phyloP scores from a whole-genome alignment of 1,284 basidiomycete genomes.

The Irpex rosettiformis region DNA sequence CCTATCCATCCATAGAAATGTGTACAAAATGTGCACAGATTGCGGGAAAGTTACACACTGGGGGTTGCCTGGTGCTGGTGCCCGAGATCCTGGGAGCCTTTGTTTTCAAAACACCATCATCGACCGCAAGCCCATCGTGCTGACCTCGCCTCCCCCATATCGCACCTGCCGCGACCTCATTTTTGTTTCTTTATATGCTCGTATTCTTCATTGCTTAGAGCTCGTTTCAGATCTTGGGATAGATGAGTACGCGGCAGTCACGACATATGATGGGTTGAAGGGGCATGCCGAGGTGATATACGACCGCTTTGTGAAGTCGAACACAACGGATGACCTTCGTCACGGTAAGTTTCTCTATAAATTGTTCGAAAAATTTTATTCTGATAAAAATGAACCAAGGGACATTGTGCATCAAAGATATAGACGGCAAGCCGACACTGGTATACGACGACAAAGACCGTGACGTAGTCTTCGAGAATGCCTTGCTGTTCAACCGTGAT shows the following conservation, averaged over 20 bases:
- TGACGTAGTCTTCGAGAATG: constrained; percentile 35
- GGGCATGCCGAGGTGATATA: background rate
- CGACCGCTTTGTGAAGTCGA: constrained; percentile 15
- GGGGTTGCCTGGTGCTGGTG: constrained; percentile 12
- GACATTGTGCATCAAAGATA: background rate
- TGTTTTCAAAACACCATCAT: constrained; percentile 30
- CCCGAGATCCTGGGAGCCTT: constrained; percentile 31
- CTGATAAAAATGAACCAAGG: background rate
- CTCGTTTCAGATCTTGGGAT: constrained; percentile 21
- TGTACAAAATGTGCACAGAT: too few relatives aligned
- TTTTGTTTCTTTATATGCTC: constrained; percentile 34
- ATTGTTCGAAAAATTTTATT: background rate
- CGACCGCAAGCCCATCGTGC: constrained; percentile 30
- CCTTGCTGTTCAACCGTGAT: constrained; percentile 33
- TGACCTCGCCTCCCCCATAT: constrained; percentile 32
- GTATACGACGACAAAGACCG: background rate
- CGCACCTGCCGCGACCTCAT: constrained; percentile 33
- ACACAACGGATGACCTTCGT: constrained; percentile 20
- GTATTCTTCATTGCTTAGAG: constrained; percentile 33
- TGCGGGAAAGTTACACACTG: too few relatives aligned
- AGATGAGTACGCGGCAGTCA: background rate
- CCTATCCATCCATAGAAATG: too few relatives aligned
- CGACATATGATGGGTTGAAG: background rate
- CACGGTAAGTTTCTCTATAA: background rate
- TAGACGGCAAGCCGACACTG: background rate